Conservation (phyloP, 441 rosid genomes). For the Theobroma grandiflorum region DNA sequence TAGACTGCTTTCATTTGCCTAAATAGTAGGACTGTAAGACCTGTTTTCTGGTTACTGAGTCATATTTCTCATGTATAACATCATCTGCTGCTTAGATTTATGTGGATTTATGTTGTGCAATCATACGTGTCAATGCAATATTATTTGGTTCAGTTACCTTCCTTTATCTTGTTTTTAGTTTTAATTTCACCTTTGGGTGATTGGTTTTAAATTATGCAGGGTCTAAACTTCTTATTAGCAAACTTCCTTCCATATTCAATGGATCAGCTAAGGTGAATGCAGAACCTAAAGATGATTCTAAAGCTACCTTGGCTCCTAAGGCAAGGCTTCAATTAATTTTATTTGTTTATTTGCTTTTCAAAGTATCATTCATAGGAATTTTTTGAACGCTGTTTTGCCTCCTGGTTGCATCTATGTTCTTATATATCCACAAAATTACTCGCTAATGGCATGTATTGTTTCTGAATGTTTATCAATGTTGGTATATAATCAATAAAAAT, state of each 20-base stretch:
- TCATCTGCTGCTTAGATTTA: constrained; percentile 15
- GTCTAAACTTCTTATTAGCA: constrained; percentile 77
- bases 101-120: constrained; percentile 6
- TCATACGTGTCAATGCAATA: not conserved
- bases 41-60: not conserved
- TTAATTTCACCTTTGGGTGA: not conserved
- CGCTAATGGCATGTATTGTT: not conserved
- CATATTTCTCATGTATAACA: not conserved
- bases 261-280: constrained; percentile 82
- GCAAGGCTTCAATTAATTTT: constrained; percentile 36
- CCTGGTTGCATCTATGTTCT: not conserved
- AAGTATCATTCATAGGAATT: not conserved
- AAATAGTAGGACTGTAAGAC: not conserved
- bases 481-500: not conserved
- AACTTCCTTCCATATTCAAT: constrained; percentile 79
- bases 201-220: constrained; percentile 51
- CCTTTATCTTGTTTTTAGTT: not conserved
- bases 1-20: not conserved
- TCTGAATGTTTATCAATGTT: not conserved
- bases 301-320: constrained; percentile 93
- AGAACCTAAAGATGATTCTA: constrained; percentile 81
- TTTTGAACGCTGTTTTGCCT: not conserved
- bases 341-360: not conserved
- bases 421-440: constrained; percentile 12
- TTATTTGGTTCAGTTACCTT: not conserved